These are phyloP conservation scores for Mortierella sp. DNA, from an alignment of 371 early-diverging fungal species.

Conservation along the genomic window DNA sequence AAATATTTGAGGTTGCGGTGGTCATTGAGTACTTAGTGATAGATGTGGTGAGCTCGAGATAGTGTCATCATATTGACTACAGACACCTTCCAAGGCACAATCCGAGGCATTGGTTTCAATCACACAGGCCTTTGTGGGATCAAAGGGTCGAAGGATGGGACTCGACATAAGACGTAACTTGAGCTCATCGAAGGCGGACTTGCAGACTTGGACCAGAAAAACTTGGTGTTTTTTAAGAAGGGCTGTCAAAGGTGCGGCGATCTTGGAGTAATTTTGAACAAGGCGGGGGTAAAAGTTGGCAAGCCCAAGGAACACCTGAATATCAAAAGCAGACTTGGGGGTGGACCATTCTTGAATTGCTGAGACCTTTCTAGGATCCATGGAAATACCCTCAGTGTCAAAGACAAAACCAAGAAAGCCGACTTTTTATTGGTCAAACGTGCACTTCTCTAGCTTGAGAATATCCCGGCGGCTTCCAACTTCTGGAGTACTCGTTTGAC, in stretches of 20 bases:
- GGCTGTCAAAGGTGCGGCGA: constrained; percentile 60
- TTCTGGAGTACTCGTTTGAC: constrained; percentile 55
- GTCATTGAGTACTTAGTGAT: constrained; percentile 14
- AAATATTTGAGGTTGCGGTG: constrained; percentile 22
- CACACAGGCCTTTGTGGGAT: constrained; percentile 53
- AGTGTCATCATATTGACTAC: constrained; percentile 53
- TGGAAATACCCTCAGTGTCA: constrained; percentile 6
- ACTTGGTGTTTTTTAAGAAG: constrained; percentile 49
- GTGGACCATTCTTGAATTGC: constrained; percentile 17
- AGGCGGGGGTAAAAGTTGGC: constrained; percentile 58
- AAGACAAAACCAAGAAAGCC: constrained; percentile 37
- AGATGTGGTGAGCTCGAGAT: constrained; percentile 34
- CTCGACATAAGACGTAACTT: constrained; percentile 44
- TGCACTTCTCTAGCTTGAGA: constrained; percentile 35
- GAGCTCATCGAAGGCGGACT: constrained; percentile 44
- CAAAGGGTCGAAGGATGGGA: constrained; percentile 57
- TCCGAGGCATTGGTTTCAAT: constrained; percentile 56
- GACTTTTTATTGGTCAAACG: constrained; percentile 16
- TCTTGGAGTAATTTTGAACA: constrained; percentile 48
- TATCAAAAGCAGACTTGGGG: constrained; percentile 55
- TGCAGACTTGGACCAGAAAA: neutral
- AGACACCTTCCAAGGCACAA: constrained; percentile 44
- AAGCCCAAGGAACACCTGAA: constrained; percentile 59
- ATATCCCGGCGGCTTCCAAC: constrained; percentile 1
- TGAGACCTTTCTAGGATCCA: constrained; percentile 39